These are phyloP conservation scores for Durio zibethinus DNA, from an alignment of 345 rosid species.

Conservation along the genomic window DNA sequence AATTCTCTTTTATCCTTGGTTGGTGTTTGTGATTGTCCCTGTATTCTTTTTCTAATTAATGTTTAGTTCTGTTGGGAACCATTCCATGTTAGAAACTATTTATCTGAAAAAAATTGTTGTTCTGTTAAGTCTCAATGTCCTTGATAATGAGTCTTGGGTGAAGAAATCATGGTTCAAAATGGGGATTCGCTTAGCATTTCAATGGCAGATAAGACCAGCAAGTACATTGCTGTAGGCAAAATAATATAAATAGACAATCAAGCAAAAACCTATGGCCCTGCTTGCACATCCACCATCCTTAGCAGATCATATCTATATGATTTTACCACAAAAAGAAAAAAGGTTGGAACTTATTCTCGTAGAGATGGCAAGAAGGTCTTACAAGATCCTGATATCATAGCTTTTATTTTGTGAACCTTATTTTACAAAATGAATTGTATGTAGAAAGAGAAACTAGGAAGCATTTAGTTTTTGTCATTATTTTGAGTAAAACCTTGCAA, in stretches of 20 bases:
- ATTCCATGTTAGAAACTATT: background rate
- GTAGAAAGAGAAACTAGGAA: background rate
- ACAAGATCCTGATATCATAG: background rate
- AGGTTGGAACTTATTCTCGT: background rate
- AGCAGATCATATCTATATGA: background rate
- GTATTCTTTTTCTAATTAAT: background rate
- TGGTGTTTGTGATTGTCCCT: background rate
- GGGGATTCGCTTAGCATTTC: background rate
- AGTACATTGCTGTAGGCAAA: background rate
- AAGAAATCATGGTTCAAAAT: background rate
- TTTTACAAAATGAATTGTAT: background rate
- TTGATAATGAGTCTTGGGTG: background rate
- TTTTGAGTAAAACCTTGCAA: background rate
- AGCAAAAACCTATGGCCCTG: background rate
- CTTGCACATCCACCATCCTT: background rate
- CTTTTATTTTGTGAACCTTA: background rate
- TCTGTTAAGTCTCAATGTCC: background rate
- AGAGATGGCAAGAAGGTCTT: background rate
- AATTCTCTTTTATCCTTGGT: background rate
- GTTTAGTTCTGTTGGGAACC: background rate
- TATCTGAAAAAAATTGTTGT: background rate
- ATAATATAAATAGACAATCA: background rate
- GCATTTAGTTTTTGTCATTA: background rate
- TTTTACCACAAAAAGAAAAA: background rate
- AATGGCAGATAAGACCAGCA: background rate